Evolutionary conservation across 805 yeast species (phyloP).

Genomic region (Lipomyces sp.): DNA sequence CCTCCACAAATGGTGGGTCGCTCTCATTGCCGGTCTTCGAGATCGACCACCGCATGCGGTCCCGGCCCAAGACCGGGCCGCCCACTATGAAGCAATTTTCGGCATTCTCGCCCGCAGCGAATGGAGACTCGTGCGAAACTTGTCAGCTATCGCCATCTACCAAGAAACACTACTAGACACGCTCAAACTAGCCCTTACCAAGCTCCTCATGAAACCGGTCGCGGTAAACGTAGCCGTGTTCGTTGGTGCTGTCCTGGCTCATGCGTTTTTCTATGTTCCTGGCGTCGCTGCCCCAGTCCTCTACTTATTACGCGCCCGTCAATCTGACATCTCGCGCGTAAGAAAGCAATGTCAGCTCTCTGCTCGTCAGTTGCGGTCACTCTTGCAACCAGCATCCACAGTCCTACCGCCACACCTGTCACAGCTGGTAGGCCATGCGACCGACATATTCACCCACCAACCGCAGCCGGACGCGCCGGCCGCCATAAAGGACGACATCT

Average conservation of each 20-base stretch:
- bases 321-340: constrained; percentile 41
- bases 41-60: constrained; percentile 39
- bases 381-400: background rate
- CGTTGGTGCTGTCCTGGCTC: constrained; percentile 72
- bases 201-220: constrained; percentile 55
- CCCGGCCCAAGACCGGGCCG: constrained; percentile 47
- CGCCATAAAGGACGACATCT: constrained; percentile 33
- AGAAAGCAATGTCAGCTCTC: constrained; percentile 21
- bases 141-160: constrained; percentile 28
- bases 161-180: constrained; percentile 54
- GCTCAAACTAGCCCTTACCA: constrained; percentile 56
- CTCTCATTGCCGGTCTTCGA: constrained; percentile 44
- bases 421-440: constrained; percentile 38
- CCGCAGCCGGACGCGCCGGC: constrained; percentile 27
- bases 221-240: constrained; percentile 67
- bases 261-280: constrained; percentile 60
- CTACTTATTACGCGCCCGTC: constrained; percentile 41
- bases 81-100: constrained; percentile 49
- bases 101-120: constrained; percentile 48
- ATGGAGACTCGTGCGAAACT: constrained; percentile 43
- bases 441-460: constrained; percentile 13
- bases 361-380: background rate
- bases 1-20: constrained; percentile 49
- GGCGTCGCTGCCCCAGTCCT: constrained; percentile 56
- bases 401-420: constrained; percentile 42